Evolutionary conservation across 2,329 filamentous ascomycete species (phyloP).

Genomic region (Aspergillus fumigatiaffinis): DNA sequence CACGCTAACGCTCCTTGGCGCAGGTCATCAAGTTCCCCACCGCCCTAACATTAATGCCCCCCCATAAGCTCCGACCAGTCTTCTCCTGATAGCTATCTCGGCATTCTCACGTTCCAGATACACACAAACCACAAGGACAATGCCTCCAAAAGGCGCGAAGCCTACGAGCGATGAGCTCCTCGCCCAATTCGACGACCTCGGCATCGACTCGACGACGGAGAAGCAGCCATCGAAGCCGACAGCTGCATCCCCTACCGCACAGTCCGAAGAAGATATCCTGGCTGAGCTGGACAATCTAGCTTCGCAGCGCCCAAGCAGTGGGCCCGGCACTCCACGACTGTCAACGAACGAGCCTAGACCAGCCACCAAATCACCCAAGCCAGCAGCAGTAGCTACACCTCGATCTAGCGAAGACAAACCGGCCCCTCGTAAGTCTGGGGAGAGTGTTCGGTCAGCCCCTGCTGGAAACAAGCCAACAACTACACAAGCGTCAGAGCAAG

Average conservation of each 20-base stretch:
- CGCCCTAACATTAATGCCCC: slow-evolving; percentile 13
- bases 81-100: not conserved
- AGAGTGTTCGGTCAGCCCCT: slow-evolving; percentile 69
- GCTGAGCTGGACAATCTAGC: slow-evolving; percentile 83
- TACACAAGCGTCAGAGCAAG: slow-evolving; percentile 35
- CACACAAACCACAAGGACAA: slow-evolving; percentile 14
- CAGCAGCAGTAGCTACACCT: slow-evolving; percentile 35
- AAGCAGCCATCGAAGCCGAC: slow-evolving; percentile 25
- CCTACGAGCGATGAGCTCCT: slow-evolving; percentile 48
- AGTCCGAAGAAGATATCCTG: slow-evolving; percentile 67
- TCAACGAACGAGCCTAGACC: slow-evolving; percentile 46
- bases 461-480: slow-evolving; percentile 66
- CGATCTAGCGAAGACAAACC: slow-evolving; percentile 64
- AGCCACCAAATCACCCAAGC: slow-evolving; percentile 54
- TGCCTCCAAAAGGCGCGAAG: slow-evolving; percentile 36
- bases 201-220: slow-evolving; percentile 31
- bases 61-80: slow-evolving; percentile 3
- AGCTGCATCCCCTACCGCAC: slow-evolving; percentile 18
- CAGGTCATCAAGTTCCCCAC: slow-evolving; percentile 24
- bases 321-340: slow-evolving; percentile 76
- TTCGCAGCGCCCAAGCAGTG: slow-evolving; percentile 62
- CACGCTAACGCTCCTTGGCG: slow-evolving; percentile 22
- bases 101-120: not conserved
- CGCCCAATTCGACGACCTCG: slow-evolving; percentile 48
- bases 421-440: slow-evolving; percentile 65